phyloP scores from a whole-genome alignment of 2,329 filamentous ascomycete species.

The Phaeosphaeriaceae sp. region DNA sequence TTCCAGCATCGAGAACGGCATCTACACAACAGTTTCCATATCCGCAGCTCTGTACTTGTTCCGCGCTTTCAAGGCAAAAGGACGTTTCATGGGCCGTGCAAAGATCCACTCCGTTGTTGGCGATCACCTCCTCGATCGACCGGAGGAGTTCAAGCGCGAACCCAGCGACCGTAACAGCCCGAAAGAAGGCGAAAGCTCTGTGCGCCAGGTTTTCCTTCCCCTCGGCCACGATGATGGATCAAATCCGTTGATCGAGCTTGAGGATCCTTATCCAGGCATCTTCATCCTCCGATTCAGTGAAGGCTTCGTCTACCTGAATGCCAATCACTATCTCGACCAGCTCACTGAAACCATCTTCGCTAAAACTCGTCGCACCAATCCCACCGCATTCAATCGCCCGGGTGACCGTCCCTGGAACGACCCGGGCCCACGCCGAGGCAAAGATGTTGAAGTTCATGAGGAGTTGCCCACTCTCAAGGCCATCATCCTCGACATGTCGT shows the following conservation, averaged over 20 bases:
- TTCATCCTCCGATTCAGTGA: constrained; percentile 98
- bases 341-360: constrained; percentile 53
- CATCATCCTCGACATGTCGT: constrained; percentile 90
- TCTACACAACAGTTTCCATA: constrained; percentile 83
- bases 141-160: constrained; percentile 31
- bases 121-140: constrained; percentile 69
- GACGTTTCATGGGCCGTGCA: constrained; percentile 83
- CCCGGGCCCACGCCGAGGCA: constrained; percentile 73
- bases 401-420: constrained; percentile 94
- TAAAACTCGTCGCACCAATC: constrained; percentile 79
- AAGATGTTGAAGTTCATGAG: constrained; percentile 51
- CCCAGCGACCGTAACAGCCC: constrained; percentile 24
- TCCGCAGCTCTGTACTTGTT: constrained; percentile 82
- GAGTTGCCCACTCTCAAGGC: constrained; percentile 78
- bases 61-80: constrained; percentile 81
- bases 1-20: constrained; percentile 85
- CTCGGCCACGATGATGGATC: constrained; percentile 86
- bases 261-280: constrained; percentile 85
- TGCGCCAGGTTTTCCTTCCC: constrained; percentile 85
- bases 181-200: constrained; percentile 50
- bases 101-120: constrained; percentile 87
- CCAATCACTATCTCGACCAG: constrained; percentile 85
- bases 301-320: constrained; percentile 96
- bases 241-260: constrained; percentile 80
- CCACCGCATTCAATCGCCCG: constrained; percentile 62